A percentile compares a stretch with the other conserved stretches of the same genome.
Evolutionary conservation across 331 rosid genomes (phyloP).

Genomic region (Rhamnella rubrinervis): DNA sequence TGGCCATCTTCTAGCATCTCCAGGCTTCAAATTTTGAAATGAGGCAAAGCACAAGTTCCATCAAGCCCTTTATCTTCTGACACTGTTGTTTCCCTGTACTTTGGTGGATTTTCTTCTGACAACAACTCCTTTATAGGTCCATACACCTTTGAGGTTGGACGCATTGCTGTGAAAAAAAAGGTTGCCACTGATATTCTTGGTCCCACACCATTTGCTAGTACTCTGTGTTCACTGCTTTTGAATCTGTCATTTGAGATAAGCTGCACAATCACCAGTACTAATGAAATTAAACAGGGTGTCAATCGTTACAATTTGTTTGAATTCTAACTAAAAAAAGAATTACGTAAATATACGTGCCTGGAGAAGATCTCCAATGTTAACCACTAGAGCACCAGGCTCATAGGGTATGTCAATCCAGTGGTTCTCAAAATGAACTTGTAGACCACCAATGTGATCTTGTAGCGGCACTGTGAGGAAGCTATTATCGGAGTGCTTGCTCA

Average conservation of each 20-base stretch:
- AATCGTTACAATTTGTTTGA: too few relatives aligned
- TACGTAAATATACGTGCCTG: constrained; percentile 36
- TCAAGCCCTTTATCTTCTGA: constrained; percentile 20
- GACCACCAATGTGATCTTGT: constrained; percentile 66
- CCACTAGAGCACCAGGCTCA: constrained; percentile 28
- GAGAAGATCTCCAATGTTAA: constrained; percentile 31
- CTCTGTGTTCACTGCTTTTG: constrained; percentile 47
- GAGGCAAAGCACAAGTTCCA: constrained; percentile 27
- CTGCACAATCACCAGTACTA: constrained; percentile 9
- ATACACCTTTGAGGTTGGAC: constrained; percentile 22
- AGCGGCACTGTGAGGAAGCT: constrained; percentile 37
- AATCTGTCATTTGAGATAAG: constrained; percentile 54
- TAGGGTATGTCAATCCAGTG: constrained; percentile 48
- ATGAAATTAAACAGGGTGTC: background rate
- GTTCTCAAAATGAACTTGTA: constrained; percentile 42
- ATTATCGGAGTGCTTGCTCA: constrained; percentile 27
- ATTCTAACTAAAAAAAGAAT: background rate
- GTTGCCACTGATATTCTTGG: constrained; percentile 50
- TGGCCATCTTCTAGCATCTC: background rate
- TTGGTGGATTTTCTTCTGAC: constrained; percentile 51
- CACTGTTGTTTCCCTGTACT: constrained; percentile 40
- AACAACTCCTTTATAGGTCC: constrained; percentile 59
- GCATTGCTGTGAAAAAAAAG: constrained; percentile 28
- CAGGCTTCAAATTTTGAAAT: constrained; percentile 18
- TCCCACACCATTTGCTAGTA: constrained; percentile 29